Conservation (phyloP, 768 basidiomycete species). For the Paxillus rubicundulus region DNA sequence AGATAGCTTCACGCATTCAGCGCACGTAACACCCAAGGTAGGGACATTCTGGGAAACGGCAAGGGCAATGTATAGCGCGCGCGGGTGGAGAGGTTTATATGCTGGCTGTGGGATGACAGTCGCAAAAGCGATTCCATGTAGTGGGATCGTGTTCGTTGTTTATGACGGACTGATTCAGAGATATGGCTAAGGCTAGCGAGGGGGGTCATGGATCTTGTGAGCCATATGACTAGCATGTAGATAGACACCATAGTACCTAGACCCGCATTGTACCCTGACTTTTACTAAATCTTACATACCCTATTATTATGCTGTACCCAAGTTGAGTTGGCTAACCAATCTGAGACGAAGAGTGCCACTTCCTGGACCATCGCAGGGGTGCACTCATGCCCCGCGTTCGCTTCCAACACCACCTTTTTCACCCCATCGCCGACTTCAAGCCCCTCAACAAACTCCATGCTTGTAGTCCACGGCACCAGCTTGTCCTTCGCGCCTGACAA, state of each 20-base stretch:
- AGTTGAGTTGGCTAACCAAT: conserved; percentile 24
- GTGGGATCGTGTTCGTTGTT: conserved; percentile 86
- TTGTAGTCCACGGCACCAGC: conserved; percentile 65
- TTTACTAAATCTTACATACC: neutral
- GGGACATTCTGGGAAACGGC: conserved; percentile 57
- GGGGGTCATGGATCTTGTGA: neutral
- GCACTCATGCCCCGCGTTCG: conserved; percentile 60
- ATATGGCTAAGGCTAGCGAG: conserved; percentile 33
- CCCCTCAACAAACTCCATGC: conserved; percentile 51
- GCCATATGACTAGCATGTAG: neutral
- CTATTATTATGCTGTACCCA: neutral
- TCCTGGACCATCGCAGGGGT: conserved; percentile 58
- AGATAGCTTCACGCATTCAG: conserved; percentile 13
- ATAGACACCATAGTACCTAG: neutral
- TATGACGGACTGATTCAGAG: conserved; percentile 67
- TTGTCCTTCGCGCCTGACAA: conserved; percentile 64
- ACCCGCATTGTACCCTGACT: conserved; percentile 2
- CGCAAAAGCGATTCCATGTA: conserved; percentile 77
- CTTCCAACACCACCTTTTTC: conserved; percentile 54
- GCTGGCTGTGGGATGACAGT: conserved; percentile 89
- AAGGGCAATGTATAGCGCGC: conserved; percentile 65
- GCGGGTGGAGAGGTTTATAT: conserved; percentile 78
- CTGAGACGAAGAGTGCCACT: conserved; percentile 31
- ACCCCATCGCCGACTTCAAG: conserved; percentile 56
- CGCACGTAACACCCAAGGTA: conserved; percentile 22